phyloP scores from a whole-genome alignment of 371 early-diverging fungal genomes.

The Mucor saturninus region DNA sequence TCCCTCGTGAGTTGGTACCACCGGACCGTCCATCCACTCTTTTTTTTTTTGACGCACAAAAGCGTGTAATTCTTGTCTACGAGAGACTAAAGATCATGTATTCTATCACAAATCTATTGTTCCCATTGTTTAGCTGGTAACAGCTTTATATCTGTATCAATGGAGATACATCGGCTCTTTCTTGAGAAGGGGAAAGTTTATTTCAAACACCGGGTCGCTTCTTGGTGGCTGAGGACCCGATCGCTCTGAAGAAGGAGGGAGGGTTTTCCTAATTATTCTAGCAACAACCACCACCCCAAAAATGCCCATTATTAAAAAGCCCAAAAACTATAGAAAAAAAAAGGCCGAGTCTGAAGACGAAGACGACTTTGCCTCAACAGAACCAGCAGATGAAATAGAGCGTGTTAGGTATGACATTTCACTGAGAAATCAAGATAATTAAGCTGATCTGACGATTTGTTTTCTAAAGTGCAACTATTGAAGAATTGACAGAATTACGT shows the following conservation, averaged over 20 bases:
- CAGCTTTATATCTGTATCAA: too few species aligned
- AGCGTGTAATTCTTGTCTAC: too few species aligned
- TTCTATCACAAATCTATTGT: too few species aligned
- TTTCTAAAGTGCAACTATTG: constrained; percentile 44
- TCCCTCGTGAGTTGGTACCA: background rate
- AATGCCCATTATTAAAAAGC: constrained; percentile 39
- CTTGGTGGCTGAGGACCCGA: background rate
- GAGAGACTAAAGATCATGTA: too few species aligned
- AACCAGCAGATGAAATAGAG: constrained; percentile 8
- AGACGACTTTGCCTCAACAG: background rate
- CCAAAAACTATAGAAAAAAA: constrained; percentile 46
- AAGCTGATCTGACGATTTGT: background rate
- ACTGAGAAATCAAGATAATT: background rate
- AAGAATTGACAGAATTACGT: constrained; percentile 70
- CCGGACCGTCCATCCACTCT: background rate
- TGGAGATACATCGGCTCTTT: too few species aligned
- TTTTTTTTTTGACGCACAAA: too few species aligned
- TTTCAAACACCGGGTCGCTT: background rate
- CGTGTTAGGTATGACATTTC: constrained; percentile 34
- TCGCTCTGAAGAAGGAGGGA: too few species aligned
- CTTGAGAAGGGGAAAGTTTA: too few species aligned
- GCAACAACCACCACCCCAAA: too few species aligned
- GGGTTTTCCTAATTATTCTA: too few species aligned
- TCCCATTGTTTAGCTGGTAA: too few species aligned
- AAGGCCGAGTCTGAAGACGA: constrained; percentile 45